Evolutionary conservation across 1,139 yeast species (phyloP), one percentile per base, ranked within the genome.

Genomic region (Candida dubliniensis): DNA sequence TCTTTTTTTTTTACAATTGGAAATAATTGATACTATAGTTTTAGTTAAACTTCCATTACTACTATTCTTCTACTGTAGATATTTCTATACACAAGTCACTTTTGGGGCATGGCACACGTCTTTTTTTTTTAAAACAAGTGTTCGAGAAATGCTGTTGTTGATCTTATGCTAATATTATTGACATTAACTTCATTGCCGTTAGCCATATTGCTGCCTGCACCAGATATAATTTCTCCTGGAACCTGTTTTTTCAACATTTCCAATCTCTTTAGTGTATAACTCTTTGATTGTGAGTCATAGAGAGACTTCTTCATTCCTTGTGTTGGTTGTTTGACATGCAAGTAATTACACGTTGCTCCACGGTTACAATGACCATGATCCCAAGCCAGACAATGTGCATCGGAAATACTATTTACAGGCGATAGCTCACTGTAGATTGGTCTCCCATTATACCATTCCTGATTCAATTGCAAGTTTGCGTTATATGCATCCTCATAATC

Each of bases 391-490:
- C 98, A 91, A 44, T 81, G 77, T 11, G 96, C 88, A 47, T 86
- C 95, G 36, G 74, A 69, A 54, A 88, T 81, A 57, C 77, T 82
- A 2, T 76, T 69, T 26, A 87, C 95, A 7, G 96, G 95, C 18
- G 90, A 79, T 36, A 88, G 69, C 55, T 88, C 95, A 57, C 91
- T 82, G 61, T 84, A 87, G 0, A 91, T 82, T 0, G 98, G 98
- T 46, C 83, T 67, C 8, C 81, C 82, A 44, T 81, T 81, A 59
- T 81, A 91, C 97, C 97, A 91, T 47, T 95, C 78, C 38, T 81
- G 77, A 59, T 87, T 87, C 56, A 90, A 76, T 41, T 67, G 70
- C 38, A 76, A 75, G 38, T 78, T 74, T 0, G 91, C 93, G 40
- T 63, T 64, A 37, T 69, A 70, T 0, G 97, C 96, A 37, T 76